Evolutionary conservation across 1,284 basidiomycete genomes (phyloP).

Genomic region (Heterobasidion parviporum): DNA sequence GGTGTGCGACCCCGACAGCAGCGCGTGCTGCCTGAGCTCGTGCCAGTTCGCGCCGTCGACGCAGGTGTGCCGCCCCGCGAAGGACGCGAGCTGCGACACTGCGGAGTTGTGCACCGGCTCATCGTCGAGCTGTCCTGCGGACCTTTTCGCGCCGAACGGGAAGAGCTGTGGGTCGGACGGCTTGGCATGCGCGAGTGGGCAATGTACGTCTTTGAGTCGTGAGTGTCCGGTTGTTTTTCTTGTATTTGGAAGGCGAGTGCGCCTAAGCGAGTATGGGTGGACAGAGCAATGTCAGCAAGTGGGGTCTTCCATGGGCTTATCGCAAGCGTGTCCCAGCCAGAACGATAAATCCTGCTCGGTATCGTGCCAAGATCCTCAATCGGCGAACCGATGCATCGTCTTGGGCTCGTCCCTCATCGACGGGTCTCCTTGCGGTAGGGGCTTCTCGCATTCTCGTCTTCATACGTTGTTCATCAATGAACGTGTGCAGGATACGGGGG

Average conservation of each 20-base stretch:
- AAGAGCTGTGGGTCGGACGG: constrained; percentile 54
- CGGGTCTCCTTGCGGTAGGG: constrained; percentile 78
- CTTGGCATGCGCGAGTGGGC: constrained; percentile 73
- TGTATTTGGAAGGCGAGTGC: neutral
- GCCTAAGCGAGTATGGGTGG: neutral
- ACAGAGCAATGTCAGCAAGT: constrained; percentile 73
- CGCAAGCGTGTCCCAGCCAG: constrained; percentile 55
- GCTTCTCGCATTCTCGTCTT: constrained; percentile 3
- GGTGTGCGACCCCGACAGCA: constrained; percentile 75
- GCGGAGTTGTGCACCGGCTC: constrained; percentile 78
- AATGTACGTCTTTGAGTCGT: constrained; percentile 74
- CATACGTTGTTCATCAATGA: neutral
- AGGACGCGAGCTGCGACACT: constrained; percentile 66
- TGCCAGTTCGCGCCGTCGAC: constrained; percentile 65
- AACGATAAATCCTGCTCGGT: constrained; percentile 69
- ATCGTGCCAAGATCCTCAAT: constrained; percentile 69
- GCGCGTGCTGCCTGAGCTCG: constrained; percentile 66
- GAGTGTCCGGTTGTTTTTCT: constrained; percentile 20
- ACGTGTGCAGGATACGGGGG: constrained; percentile 57
- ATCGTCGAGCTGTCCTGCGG: constrained; percentile 66
- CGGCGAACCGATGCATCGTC: constrained; percentile 60
- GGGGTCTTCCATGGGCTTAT: constrained; percentile 64
- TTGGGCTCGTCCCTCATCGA: constrained; percentile 74
- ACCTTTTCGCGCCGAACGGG: constrained; percentile 65
- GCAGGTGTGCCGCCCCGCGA: constrained; percentile 66